phyloP scores from a whole-genome alignment of 1,139 yeast species.

The Pichia sp. region DNA sequence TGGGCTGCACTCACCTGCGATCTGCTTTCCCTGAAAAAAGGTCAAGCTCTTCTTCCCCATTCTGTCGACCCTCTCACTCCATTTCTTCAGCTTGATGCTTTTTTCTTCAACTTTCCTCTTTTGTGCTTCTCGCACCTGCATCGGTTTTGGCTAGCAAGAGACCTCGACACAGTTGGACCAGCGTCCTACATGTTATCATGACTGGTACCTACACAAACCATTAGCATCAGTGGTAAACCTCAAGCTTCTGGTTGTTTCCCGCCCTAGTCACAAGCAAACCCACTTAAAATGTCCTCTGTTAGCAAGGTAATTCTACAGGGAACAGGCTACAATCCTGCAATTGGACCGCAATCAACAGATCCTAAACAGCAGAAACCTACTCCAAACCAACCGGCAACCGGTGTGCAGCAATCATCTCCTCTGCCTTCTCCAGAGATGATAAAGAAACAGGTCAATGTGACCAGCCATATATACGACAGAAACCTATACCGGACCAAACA shows the following conservation, averaged over 20 bases:
- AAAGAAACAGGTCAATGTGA: slow-evolving; percentile 14
- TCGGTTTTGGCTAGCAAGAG: neutral
- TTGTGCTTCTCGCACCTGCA: neutral
- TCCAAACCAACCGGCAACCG: neutral
- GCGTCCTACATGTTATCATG: no score
- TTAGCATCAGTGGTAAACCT: no score
- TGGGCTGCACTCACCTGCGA: neutral
- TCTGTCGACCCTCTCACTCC: neutral
- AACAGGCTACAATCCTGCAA: slow-evolving; percentile 28
- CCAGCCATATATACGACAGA: slow-evolving; percentile 57
- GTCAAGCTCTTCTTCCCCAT: neutral
- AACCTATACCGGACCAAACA: slow-evolving; percentile 60
- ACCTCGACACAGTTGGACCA: no score
- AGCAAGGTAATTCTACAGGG: slow-evolving; percentile 19
- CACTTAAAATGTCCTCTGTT: neutral
- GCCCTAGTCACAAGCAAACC: no score
- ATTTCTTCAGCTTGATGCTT: neutral
- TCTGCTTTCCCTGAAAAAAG: neutral
- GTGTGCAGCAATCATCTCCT: slow-evolving; percentile 10
- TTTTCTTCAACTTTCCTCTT: neutral
- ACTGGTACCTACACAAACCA: no score
- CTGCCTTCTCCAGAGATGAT: slow-evolving; percentile 13
- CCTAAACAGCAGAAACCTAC: slow-evolving; percentile 3
- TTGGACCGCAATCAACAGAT: slow-evolving; percentile 30
- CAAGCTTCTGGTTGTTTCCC: no score